Base-by-base conservation (phyloP, 2,329 filamentous ascomycete species). In the Dactylellina haptotyla region DNA sequence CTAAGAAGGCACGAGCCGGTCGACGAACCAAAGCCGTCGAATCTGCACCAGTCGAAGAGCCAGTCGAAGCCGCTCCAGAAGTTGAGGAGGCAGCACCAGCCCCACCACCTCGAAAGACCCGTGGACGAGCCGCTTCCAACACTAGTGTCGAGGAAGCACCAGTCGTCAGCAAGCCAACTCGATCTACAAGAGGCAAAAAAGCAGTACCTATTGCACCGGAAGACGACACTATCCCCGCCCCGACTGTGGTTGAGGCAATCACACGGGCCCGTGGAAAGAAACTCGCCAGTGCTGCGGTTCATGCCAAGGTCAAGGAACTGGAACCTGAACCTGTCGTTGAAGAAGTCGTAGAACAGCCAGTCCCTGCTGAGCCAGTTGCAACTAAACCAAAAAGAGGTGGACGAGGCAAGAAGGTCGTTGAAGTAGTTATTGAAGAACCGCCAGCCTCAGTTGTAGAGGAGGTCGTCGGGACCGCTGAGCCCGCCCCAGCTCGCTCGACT, bases 251-350 rank as follows among this genome's bases (percentile, higher is more conserved):
- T 9, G 12, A 41, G 53, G 43, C 18, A 12, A 4, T 25, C 3
- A 57, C 53, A 26, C 53, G 53, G n/a, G 20, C 18, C 18, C 53
- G 53, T 26, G 53, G 34, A 10, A 43, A 57, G 53, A 57, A 41
- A 25, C 10, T 25, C 12, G 20, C 32, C 4, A 25, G 43, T 16
- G 53, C 32, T 30, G 14, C 45, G 3, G 43, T 46, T 25, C 9
- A 20, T n/a, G n/a, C n/a, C n/a, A n/a, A 34, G 14, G n/a, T 3
- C 3, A 23, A 34, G 26, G 26, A 51, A 28, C 3, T 20, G 12
- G 50, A 4, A 16, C 23, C 48, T 10, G 50, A 54, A 18, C n/a
- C 50, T 23, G 28, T 54, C 5, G n/a, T n/a, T n/a, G n/a, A n/a
- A n/a, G n/a, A n/a, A n/a, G n/a, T n/a, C n/a, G n/a, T n/a, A n/a